phyloP scores from a whole-genome alignment of 192 early-diverging fungal species.

The Umbelopsis ramanniana region DNA sequence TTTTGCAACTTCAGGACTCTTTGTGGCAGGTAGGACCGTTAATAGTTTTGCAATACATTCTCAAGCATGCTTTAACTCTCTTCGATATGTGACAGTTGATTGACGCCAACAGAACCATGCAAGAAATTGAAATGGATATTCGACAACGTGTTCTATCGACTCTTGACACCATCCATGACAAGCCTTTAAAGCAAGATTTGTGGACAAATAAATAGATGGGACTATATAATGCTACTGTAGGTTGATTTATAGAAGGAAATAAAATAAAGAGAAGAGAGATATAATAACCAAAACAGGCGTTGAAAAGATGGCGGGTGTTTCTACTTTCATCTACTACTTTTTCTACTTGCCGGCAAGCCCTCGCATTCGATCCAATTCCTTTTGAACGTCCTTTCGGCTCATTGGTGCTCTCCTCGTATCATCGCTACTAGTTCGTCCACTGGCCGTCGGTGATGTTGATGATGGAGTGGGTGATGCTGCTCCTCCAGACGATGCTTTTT shows the following conservation, averaged over 20 bases:
- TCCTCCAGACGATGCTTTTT: slow-evolving; percentile 45
- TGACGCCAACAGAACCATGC: slow-evolving; percentile 2
- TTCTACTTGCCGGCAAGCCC: slow-evolving; percentile 30
- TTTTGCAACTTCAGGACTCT: slow-evolving; percentile 59
- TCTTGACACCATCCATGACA: neutral
- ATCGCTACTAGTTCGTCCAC: slow-evolving; percentile 22
- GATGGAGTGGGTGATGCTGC: slow-evolving; percentile 21
- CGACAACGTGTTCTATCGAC: neutral
- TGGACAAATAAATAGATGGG: neutral
- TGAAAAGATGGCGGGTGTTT: neutral
- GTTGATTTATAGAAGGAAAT: neutral
- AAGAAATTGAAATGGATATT: neutral
- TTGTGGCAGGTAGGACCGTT: slow-evolving; percentile 46
- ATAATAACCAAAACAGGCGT: slow-evolving; percentile 9
- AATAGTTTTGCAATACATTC: neutral
- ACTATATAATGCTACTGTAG: slow-evolving; percentile 16
- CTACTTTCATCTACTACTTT: slow-evolving; percentile 19
- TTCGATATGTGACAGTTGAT: neutral
- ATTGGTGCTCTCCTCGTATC: slow-evolving; percentile 24
- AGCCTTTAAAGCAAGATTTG: neutral
- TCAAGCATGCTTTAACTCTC: neutral
- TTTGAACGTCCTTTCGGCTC: slow-evolving; percentile 40
- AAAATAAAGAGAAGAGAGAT: neutral
- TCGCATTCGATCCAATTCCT: slow-evolving; percentile 39
- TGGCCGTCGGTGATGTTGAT: slow-evolving; percentile 13